Evolutionary conservation across 1,284 basidiomycete species (phyloP).

Genomic region (Apiotrichum gamsii): DNA sequence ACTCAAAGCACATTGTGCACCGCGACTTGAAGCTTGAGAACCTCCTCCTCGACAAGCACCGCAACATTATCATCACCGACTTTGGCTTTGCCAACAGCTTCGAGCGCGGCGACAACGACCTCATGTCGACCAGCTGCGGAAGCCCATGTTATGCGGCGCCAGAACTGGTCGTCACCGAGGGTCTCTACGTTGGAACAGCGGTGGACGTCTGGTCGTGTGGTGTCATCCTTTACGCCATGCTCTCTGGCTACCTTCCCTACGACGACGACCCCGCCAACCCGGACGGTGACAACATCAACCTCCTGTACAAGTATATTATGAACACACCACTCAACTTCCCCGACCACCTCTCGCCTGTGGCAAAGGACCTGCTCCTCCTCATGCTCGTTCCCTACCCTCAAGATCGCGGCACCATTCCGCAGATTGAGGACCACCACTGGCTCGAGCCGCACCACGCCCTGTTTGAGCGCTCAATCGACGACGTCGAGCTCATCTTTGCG

Average conservation of each 20-base stretch:
- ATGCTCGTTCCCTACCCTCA: conserved; percentile 84
- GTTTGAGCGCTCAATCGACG: conserved; percentile 67
- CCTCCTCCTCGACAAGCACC: conserved; percentile 88
- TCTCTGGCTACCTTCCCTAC: conserved; percentile 98
- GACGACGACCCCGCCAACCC: conserved; percentile 99
- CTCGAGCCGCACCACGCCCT: conserved; percentile 59
- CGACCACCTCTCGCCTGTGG: conserved; percentile 77
- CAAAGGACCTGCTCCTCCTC: conserved; percentile 63
- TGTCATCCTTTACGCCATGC: conserved; percentile 98
- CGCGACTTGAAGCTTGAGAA: conserved; percentile 99
- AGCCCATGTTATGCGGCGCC: conserved; percentile 98
- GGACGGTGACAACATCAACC: conserved; percentile 98
- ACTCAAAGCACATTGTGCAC: conserved; percentile 98
- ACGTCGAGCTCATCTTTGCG: conserved; percentile 72
- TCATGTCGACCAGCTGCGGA: conserved; percentile 98
- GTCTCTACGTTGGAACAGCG: conserved; percentile 94
- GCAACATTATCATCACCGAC: conserved; percentile 99
- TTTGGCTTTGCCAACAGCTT: conserved; percentile 99
- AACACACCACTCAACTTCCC: conserved; percentile 92
- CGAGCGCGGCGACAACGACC: conserved; percentile 80
- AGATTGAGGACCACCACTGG: conserved; percentile 80
- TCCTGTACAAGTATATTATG: conserved; percentile 99
- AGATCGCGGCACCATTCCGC: conserved; percentile 63
- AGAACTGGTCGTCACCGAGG: conserved; percentile 97
- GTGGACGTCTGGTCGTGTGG: conserved; percentile 99